Conservation (phyloP, 2,329 filamentous ascomycete genomes). For the Dothideomycetidae sp. region DNA sequence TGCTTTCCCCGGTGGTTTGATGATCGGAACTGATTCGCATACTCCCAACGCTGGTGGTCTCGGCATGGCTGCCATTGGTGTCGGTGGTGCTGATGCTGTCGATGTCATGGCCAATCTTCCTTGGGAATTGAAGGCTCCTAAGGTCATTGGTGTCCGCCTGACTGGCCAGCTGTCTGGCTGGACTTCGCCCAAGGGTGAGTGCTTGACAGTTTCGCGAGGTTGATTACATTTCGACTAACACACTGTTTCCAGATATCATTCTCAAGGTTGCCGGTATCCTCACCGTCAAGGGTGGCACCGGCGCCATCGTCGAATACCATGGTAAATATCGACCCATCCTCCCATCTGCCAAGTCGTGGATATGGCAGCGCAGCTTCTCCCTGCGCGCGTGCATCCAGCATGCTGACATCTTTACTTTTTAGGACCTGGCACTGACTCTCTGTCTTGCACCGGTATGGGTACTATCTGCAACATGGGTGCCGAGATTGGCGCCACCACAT, state of each 20-base stretch:
- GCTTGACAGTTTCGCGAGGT: neutral
- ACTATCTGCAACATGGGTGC: constrained; percentile 55
- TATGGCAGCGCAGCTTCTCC: neutral
- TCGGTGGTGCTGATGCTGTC: constrained; percentile 92
- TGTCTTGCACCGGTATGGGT: constrained; percentile 76
- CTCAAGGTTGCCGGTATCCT: constrained; percentile 93
- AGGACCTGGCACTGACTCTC: constrained; percentile 56
- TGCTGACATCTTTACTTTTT: constrained; percentile 28
- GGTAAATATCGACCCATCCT: too few relatives aligned
- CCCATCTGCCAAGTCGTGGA: constrained; percentile 20
- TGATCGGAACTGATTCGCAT: constrained; percentile 97
- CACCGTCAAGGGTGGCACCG: constrained; percentile 96
- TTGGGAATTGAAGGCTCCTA: constrained; percentile 94
- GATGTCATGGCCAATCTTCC: constrained; percentile 92
- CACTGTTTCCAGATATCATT: constrained; percentile 58
- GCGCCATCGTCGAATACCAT: constrained; percentile 70
- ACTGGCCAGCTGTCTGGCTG: constrained; percentile 75
- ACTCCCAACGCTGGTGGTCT: constrained; percentile 92
- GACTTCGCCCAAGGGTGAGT: constrained; percentile 79
- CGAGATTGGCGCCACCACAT: constrained; percentile 75
- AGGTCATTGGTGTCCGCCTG: constrained; percentile 72
- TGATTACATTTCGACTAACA: neutral
- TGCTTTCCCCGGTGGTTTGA: constrained; percentile 92
- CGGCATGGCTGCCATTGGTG: constrained; percentile 87
- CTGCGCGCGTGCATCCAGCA: constrained; percentile 8